phyloP scores from a whole-genome alignment of 2,329 filamentous ascomycete species.

The Rutstroemia sp. region DNA sequence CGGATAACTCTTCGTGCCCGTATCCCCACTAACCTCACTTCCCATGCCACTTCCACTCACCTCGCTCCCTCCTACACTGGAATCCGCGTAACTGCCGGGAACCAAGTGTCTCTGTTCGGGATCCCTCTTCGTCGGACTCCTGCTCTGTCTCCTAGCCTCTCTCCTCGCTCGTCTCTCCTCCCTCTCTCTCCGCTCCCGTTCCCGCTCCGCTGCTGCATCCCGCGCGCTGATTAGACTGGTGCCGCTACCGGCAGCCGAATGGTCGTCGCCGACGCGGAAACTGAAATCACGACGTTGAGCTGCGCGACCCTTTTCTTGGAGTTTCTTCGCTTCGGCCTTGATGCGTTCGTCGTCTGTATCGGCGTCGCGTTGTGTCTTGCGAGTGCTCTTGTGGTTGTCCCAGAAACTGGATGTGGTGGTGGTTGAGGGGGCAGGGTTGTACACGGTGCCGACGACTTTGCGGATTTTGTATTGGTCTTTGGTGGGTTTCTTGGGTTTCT shows the following conservation, averaged over 20 bases:
- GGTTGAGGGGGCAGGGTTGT: conserved; percentile 1
- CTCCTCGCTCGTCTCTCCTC: conserved; percentile 11
- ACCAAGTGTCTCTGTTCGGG: background rate
- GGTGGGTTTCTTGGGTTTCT: conserved; percentile 24
- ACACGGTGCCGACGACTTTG: conserved; percentile 21
- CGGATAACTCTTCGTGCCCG: conserved; percentile 30
- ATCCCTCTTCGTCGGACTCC: conserved; percentile 21
- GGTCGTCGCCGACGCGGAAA: conserved; percentile 28
- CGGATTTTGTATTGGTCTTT: conserved; percentile 25
- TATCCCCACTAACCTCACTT: conserved; percentile 21
- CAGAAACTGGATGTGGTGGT: background rate
- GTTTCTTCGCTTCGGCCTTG: conserved; percentile 46
- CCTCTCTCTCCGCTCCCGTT: conserved; percentile 9
- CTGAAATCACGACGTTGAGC: conserved; percentile 29
- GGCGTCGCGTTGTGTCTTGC: background rate
- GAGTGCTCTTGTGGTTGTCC: background rate
- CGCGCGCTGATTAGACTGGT: background rate
- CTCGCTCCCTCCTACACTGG: conserved; percentile 2
- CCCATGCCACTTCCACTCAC: conserved; percentile 20
- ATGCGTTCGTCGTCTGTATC: conserved; percentile 37
- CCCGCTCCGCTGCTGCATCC: conserved; percentile 12
- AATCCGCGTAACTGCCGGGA: background rate
- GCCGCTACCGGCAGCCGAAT: conserved; percentile 11
- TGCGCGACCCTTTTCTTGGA: conserved; percentile 46
- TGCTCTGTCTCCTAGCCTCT: conserved; percentile 18